Evolutionary conservation across 2,329 filamentous ascomycete species (phyloP).

Genomic region (Aaosphaeria arxii): DNA sequence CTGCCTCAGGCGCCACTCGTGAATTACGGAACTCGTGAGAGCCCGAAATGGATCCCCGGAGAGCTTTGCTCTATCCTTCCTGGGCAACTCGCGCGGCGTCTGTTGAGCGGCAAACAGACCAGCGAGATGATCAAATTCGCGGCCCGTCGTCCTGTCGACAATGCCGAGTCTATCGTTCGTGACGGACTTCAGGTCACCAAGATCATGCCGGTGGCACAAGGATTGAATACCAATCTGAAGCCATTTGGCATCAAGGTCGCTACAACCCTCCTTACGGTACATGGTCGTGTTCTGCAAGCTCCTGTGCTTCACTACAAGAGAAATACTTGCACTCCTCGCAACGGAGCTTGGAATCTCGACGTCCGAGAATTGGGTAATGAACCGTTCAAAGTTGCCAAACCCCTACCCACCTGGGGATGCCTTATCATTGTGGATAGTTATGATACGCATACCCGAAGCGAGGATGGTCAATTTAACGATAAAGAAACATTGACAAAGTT

Average conservation of each 20-base stretch:
- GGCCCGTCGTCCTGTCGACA: constrained; percentile 11
- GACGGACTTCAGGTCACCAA: constrained; percentile 24
- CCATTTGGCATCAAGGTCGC: constrained; percentile 64
- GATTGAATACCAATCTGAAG: constrained; percentile 17
- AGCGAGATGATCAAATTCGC: constrained; percentile 21
- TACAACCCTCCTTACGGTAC: constrained; percentile 65
- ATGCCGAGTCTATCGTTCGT: constrained; percentile 24
- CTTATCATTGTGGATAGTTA: constrained; percentile 21
- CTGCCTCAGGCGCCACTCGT: constrained; percentile 21
- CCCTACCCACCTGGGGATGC: constrained; percentile 22
- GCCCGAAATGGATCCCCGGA: constrained; percentile 29
- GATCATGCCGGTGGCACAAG: constrained; percentile 17
- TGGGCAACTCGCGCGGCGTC: constrained; percentile 25
- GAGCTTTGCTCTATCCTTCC: constrained; percentile 31
- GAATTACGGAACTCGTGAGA: constrained; percentile 17
- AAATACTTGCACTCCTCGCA: constrained; percentile 30
- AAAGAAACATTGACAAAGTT: constrained; percentile 15
- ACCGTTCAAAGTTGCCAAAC: constrained; percentile 20
- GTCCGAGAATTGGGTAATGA: constrained; percentile 13
- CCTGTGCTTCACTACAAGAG: constrained; percentile 61
- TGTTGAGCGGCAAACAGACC: constrained; percentile 26
- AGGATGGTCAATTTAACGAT: constrained; percentile 5
- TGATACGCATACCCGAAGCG: no score
- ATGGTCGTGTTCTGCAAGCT: constrained; percentile 63
- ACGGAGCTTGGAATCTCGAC: constrained; percentile 70